These are phyloP conservation scores for Lepidium africanum DNA, from an alignment of 345 rosid species.

Conservation along the genomic window DNA sequence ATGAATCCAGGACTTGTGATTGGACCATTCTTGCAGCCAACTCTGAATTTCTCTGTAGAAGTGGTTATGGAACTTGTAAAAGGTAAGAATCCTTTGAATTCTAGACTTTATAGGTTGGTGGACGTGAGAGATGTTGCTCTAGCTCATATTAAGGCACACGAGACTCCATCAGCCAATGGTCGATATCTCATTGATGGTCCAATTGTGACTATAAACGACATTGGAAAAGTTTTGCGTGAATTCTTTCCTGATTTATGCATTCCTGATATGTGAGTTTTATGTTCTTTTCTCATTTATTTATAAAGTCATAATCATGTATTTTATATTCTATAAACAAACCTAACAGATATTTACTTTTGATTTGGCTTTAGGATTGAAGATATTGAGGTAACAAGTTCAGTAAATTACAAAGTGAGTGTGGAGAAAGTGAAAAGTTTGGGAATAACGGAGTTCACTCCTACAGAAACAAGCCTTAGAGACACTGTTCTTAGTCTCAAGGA, in stretches of 20 bases:
- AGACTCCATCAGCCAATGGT: conserved; percentile 37
- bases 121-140: conserved; percentile 48
- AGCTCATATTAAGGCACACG: conserved; percentile 43
- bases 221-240: background rate
- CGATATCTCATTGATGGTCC: conserved; percentile 33
- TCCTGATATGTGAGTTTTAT: background rate
- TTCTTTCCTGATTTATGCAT: conserved; percentile 18
- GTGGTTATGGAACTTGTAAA: conserved; percentile 17
- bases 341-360: background rate
- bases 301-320: background rate
- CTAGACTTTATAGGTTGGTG: conserved; percentile 19
- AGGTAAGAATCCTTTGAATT: conserved; percentile 20
- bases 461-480: conserved; percentile 46
- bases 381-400: background rate
- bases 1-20: conserved; percentile 34
- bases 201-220: background rate
- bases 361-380: background rate
- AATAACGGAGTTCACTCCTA: conserved; percentile 36
- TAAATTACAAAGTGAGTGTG: conserved; percentile 2
- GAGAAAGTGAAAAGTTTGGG: conserved; percentile 27
- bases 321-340: background rate
- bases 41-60: conserved; percentile 18
- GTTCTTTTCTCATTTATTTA: background rate
- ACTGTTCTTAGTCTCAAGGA: conserved; percentile 43
- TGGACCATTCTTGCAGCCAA: conserved; percentile 40